Base-by-base conservation (phyloP, 805 yeast genomes). In the Kuraishia borneana region DNA sequence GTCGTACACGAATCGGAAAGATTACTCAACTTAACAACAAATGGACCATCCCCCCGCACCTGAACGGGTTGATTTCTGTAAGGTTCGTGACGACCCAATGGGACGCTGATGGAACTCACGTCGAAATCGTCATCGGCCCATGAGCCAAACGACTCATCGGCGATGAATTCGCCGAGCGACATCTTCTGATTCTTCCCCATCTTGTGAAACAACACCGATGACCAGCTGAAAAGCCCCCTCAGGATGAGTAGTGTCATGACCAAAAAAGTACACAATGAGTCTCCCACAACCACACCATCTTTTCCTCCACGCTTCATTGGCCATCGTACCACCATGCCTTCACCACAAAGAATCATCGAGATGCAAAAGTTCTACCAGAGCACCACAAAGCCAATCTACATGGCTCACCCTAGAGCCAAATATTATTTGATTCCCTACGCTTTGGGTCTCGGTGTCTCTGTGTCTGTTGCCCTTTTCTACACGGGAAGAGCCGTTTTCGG, bases 71-170 rank as follows among this genome's bases (percentile, higher is more conserved):
- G 6, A 12, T 25, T 12, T 6, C 6, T 6, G 10, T 21, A 21
- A 10, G 10, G 7, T 8, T 7, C 7, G 18, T 17, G 32, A 37
- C 30, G 31, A 20, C 38, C 34, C 16, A 58, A 50, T 19, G 71
- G 67, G 8, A 71, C 69, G 27, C 72, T 70, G 43, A 76, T 73
- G 25, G 79, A 68, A 28, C 68, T 65, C 54, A 76, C 58, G 47
- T 76, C 84, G 37, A 76, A 72, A 46, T 76, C 82, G 48, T 72
- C 83, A 44, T 76, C 83, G 13, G 82, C 83, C 84, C 84, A 76
- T 6, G 75, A 69, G 12, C 73, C 75, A 26, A 64, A 45, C 28
- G 60, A 47, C 31, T 63, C 60, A 39, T 64, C 69, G 19, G 61
- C 63, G 35, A 60, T 51, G 46, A 66, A 65, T 41, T 65, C 71